Evolutionary conservation across 2,329 filamentous ascomycete species (phyloP), one percentile per base, ranked within the genome.

Genomic region (Aspergillus sp.): DNA sequence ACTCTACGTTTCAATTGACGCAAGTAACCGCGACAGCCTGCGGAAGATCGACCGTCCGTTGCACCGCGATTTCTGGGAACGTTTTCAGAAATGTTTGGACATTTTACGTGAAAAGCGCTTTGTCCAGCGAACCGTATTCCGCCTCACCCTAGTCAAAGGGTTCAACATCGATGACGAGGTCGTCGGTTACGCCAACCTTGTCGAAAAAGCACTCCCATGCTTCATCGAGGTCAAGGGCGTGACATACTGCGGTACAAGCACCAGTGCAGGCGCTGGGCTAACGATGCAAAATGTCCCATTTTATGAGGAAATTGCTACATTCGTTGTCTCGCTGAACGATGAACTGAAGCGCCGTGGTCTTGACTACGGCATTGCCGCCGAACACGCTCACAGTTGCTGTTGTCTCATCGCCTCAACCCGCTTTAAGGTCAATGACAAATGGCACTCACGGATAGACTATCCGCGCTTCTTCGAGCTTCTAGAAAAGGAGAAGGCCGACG

Each of bases 201-300:
- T 98, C 17, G 90, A 93, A 70, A 86, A 87, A 64, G 93, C 90
- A 0, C 81, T 96, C 21, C 93, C 93, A 0, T 93, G 91, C 73
- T 96, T 98, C 70, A 86, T 98, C 49, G 93, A 98, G 79, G 84
- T 98, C 74, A 98, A 98, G 79, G 93, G 93, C 55, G 93, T 98
- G 39, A 98, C 93, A 0, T 98, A 95, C 78, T 98, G 95, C 75
- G 95, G 95, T 41, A 98, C 93, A 0, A 88, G 88, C 7, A 91
- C 91, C 1, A 90, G 90, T 8, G 88, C 90, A 4, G 89, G 88
- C 53, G 93, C 91, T 0, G 93, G 93, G 0, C 80, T 98, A 47
- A 95, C 87, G n/a, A 98, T 98, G 93, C 86, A 91, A 68, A 98
- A 98, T 70, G 95, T 98, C 9, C 93, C 93, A 0, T 98, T 96